Conservation (phyloP, 768 basidiomycete species). For the Leccinum rimulosum region DNA sequence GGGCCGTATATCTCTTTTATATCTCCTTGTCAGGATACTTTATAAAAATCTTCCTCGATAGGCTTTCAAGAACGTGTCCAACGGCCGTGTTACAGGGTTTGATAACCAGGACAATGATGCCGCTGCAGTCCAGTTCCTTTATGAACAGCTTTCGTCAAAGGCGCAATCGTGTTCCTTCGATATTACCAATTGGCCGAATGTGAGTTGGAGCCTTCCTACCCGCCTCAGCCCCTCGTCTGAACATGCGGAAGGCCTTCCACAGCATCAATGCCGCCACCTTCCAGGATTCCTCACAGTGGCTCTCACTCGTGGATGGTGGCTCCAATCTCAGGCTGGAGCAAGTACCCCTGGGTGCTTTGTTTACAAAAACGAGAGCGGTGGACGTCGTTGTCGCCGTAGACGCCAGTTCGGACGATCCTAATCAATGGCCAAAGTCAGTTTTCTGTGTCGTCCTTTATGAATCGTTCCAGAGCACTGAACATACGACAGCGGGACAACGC, state of each 20-base stretch:
- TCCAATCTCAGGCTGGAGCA: constrained; percentile 71
- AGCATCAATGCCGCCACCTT: constrained; percentile 49
- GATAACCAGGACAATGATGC: constrained; percentile 9
- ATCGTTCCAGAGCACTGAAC: not conserved
- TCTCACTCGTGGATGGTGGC: constrained; percentile 70
- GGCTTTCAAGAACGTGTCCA: constrained; percentile 46
- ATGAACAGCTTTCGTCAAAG: constrained; percentile 42
- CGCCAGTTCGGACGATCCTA: constrained; percentile 53
- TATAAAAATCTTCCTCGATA: constrained; percentile 35
- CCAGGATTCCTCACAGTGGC: constrained; percentile 48
- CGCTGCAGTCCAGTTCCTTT: constrained; percentile 43
- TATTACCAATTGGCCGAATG: constrained; percentile 69
- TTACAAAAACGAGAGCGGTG: constrained; percentile 63
- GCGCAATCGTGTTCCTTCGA: constrained; percentile 53
- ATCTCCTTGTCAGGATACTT: not conserved
- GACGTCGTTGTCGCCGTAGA: constrained; percentile 81
- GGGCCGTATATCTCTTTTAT: constrained; percentile 29
- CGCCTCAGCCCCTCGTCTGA: constrained; percentile 1
- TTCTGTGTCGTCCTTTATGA: not conserved
- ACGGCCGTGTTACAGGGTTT: constrained; percentile 33
- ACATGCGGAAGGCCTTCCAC: constrained; percentile 43
- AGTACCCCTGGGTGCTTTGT: constrained; percentile 66
- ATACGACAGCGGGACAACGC: constrained; percentile 50
- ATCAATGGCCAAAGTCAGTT: constrained; percentile 67
- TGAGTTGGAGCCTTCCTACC: constrained; percentile 12